phyloP scores from a whole-genome alignment of 306 rosid species.

The Biancaea sappan region DNA sequence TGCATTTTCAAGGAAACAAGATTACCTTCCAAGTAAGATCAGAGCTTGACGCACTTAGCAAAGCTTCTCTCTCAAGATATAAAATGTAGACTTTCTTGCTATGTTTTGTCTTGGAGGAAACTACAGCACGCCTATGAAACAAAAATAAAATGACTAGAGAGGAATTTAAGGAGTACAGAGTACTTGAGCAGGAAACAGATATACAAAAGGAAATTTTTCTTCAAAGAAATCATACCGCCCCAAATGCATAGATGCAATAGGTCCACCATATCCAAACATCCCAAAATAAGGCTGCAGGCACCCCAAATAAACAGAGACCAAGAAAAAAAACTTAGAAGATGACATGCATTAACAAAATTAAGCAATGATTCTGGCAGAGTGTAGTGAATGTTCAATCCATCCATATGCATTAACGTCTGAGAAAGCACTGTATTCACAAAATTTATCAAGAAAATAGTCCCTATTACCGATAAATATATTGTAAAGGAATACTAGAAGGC shows the following conservation, averaged over 20 bases:
- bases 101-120: conserved; percentile 57
- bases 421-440: neutral
- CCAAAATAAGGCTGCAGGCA: conserved; percentile 68
- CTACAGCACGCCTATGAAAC: conserved; percentile 45
- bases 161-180: neutral
- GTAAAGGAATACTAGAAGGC: neutral
- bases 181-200: neutral
- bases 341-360: neutral
- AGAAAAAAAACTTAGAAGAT: neutral
- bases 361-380: neutral
- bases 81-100: conserved; percentile 51
- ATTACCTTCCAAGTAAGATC: conserved; percentile 57
- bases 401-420: neutral
- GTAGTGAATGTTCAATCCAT: neutral
- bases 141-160: neutral
- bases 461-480: conserved; percentile 5
- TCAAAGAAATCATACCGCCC: conserved; percentile 48
- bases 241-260: conserved; percentile 65
- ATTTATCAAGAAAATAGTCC: conserved; percentile 1
- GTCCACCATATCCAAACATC: conserved; percentile 76
- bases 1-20: conserved; percentile 8
- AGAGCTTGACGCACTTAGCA: conserved; percentile 45
- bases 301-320: conserved; percentile 1
- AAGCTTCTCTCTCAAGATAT: conserved; percentile 55
- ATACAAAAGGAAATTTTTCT: neutral